Percentiles rank a stretch among this genome's conserved stretches.
These are phyloP conservation scores for Pseudocohnilembus persalinus DNA, from an alignment of 169 alveolate genomes.

Conservation along the genomic window DNA sequence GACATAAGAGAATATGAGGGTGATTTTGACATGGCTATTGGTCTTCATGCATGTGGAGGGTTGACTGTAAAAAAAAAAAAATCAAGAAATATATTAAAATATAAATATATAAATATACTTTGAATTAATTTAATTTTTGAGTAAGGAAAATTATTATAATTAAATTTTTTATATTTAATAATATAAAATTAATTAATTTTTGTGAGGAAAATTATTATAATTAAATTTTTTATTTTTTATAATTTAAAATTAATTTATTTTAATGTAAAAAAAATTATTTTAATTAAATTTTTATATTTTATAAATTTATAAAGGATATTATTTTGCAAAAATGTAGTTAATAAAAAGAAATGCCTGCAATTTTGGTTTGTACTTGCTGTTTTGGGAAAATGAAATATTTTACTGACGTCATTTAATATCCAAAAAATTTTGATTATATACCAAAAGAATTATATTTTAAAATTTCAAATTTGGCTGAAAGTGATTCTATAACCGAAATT, in stretches of 20 bases:
- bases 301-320: too few species aligned
- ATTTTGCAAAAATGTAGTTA: neutral
- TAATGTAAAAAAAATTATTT: too few species aligned
- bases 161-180: too few species aligned
- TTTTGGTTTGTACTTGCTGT: neutral
- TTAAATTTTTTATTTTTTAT: too few species aligned
- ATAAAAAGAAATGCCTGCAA: neutral
- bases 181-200: too few species aligned
- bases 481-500: neutral
- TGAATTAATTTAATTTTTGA: too few species aligned
- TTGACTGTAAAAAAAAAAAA: neutral
- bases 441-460: neutral
- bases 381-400: neutral
- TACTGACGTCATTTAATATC: neutral
- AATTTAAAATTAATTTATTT: too few species aligned
- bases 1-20: neutral
- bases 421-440: neutral
- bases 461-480: neutral
- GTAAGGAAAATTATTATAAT: too few species aligned
- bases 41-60: neutral
- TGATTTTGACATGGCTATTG: neutral
- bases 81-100: too few species aligned
- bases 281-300: too few species aligned
- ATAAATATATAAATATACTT: too few species aligned
- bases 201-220: too few species aligned